phyloP scores from a whole-genome alignment of 495 filamentous ascomycete genomes.

The Tuber magnatum region DNA sequence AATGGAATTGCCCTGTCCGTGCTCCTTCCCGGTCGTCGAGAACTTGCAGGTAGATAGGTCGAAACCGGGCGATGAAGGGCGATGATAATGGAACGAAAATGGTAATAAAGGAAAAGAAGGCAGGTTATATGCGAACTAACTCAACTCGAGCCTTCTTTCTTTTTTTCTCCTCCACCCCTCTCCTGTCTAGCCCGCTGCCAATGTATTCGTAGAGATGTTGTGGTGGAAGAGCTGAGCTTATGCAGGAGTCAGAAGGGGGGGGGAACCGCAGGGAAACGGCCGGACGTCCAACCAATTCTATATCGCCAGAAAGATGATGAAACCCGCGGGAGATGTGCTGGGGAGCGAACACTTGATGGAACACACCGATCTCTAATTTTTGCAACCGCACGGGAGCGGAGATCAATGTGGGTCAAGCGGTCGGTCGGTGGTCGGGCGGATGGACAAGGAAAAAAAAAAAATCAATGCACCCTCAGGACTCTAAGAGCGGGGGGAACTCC shows the following conservation, averaged over 20 bases:
- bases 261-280: not conserved
- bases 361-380: not conserved
- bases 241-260: not conserved
- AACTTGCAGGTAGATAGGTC: slow-evolving; percentile 1
- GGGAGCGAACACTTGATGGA: not conserved
- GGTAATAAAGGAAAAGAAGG: not conserved
- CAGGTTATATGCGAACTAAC: not conserved
- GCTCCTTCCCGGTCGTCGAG: slow-evolving; percentile 20
- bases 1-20: slow-evolving; percentile 17
- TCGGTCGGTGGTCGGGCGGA: not conserved
- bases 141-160: not conserved
- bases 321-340: not conserved
- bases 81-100: not conserved
- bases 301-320: not conserved
- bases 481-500: not conserved
- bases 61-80: not conserved
- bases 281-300: not conserved
- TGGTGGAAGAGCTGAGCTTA: not conserved
- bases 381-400: not conserved
- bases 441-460: not conserved
- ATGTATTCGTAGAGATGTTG: not conserved
- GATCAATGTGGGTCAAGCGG: not conserved
- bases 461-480: not conserved
- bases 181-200: not conserved
- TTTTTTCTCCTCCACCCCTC: not conserved